These are phyloP conservation scores for Phoma sp. DNA, from an alignment of 2,329 filamentous ascomycete species.

Conservation along the genomic window DNA sequence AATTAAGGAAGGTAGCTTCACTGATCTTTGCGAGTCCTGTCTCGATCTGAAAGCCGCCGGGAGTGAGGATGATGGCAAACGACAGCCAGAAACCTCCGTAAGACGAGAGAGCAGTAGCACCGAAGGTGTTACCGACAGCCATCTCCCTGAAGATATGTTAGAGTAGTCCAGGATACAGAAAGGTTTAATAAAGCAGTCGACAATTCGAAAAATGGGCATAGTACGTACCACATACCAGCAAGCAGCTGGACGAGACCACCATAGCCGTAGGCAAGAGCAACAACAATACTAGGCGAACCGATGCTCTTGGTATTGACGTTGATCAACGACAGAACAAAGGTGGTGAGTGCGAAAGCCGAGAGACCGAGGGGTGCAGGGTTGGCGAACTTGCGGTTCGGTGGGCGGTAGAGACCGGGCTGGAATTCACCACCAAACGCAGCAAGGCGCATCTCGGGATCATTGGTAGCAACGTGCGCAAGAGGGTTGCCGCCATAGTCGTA, in stretches of 20 bases:
- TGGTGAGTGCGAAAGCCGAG: constrained; percentile 70
- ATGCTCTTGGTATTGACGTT: constrained; percentile 55
- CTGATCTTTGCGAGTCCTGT: constrained; percentile 45
- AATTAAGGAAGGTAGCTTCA: constrained; percentile 55
- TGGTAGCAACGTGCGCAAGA: constrained; percentile 58
- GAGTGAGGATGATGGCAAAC: constrained; percentile 64
- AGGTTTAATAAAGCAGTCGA: constrained; percentile 1
- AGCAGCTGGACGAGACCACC: constrained; percentile 59
- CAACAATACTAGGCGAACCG: constrained; percentile 53
- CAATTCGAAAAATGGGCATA: neutral
- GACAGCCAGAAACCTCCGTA: constrained; percentile 69
- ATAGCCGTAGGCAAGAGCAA: constrained; percentile 58
- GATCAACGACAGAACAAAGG: constrained; percentile 64
- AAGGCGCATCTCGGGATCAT: constrained; percentile 54
- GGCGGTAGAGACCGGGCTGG: constrained; percentile 58
- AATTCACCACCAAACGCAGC: constrained; percentile 60
- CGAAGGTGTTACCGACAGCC: constrained; percentile 67
- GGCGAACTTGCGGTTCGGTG: constrained; percentile 57
- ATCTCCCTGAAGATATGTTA: constrained; percentile 52
- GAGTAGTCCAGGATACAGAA: neutral
- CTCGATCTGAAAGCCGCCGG: constrained; percentile 59
- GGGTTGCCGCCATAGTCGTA: constrained; percentile 61
- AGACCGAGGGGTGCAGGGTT: constrained; percentile 68
- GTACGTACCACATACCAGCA: constrained; percentile 63
- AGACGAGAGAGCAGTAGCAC: constrained; percentile 65